Evolutionary conservation across 148 eudicot species (phyloP), one percentile per base, ranked within the genome.

Genomic region (Persicaria tinctoria): DNA sequence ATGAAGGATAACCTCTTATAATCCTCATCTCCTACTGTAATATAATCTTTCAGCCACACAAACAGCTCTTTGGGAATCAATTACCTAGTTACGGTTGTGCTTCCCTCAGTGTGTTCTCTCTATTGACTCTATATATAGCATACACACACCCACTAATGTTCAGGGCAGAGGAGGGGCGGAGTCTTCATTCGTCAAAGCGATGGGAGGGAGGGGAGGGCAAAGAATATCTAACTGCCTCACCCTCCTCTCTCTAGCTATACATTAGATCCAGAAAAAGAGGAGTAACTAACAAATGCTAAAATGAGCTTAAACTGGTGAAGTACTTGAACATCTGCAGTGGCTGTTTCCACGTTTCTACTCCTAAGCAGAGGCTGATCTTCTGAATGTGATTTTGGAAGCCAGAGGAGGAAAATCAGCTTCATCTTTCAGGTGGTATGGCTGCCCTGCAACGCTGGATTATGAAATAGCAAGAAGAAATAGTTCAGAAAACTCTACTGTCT

Each of bases 351-450:
- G 20, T 57, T 57, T 18, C 32, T n/a, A 57, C 6, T 60, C 44
- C 68, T 66, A 66, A 41, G 70, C 70, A 66, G 70, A 44, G 9
- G 47, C 18, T 66, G 70, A 41, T 66, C 70, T 41, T 41, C 5
- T 66, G 70, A 41, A 13, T 66, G 46, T 7, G 46, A 64, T 41
- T 32, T 44, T 17, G 48, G 70, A 44, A 14, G 70, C 47, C 18
- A 66, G 70, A 66, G 70, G 70, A 66, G 70, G 70, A 66, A 66
- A 66, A 66, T 66, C 70, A 5, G 38, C 70, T 66, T 38, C 70
- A 66, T 66, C 70, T 66, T 66, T 66, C 70, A 66, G 47, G 18
- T 44, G 70, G 70, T 66, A 66, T 5, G 70, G 1, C 48, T 66
- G 46, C 47, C 5, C 70, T 66, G 18, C 70, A 66, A 12, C 70